Percentiles rank a stretch among this genome's conserved stretches.
Conservation (phyloP, 1,284 basidiomycete genomes). For the Marasmius oreades region DNA sequence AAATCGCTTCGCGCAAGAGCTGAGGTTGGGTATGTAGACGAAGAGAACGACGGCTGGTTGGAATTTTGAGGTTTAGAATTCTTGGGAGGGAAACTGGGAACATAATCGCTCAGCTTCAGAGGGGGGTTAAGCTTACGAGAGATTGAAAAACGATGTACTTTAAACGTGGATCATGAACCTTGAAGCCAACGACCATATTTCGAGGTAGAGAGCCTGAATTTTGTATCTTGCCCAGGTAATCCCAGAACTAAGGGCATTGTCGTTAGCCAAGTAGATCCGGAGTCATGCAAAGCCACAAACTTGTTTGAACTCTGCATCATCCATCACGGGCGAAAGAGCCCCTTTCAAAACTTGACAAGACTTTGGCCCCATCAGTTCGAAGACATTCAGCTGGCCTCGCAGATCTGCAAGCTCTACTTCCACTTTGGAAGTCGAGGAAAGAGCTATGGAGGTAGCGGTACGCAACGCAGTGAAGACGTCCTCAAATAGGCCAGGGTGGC, state of each 20-base stretch:
- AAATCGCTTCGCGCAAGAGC: conserved; percentile 61
- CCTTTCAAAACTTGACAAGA: conserved; percentile 77
- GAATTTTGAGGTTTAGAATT: conserved; percentile 49
- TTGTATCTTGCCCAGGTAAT: conserved; percentile 54
- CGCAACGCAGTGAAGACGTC: conserved; percentile 52
- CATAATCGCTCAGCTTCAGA: no score
- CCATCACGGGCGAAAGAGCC: conserved; percentile 55
- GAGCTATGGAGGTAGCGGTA: conserved; percentile 42
- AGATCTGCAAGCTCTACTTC: conserved; percentile 68
- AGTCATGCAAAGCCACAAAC: conserved; percentile 31
- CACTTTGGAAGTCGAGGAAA: conserved; percentile 31
- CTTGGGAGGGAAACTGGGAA: conserved; percentile 72
- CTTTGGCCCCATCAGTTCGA: conserved; percentile 85
- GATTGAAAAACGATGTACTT: conserved; percentile 41
- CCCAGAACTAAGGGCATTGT: conserved; percentile 60
- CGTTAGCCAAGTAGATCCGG: not conserved
- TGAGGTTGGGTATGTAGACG: conserved; percentile 51
- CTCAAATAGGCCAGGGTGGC: conserved; percentile 72
- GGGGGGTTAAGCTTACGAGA: no score
- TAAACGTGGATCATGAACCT: conserved; percentile 77
- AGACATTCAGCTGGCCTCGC: conserved; percentile 67
- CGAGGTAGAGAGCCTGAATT: conserved; percentile 64
- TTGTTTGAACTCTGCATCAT: conserved; percentile 59
- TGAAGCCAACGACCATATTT: conserved; percentile 74
- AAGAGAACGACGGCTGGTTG: conserved; percentile 21